phyloP scores from a whole-genome alignment of 1,284 basidiomycete genomes.

The Cryptococcus jaspeensis region DNA sequence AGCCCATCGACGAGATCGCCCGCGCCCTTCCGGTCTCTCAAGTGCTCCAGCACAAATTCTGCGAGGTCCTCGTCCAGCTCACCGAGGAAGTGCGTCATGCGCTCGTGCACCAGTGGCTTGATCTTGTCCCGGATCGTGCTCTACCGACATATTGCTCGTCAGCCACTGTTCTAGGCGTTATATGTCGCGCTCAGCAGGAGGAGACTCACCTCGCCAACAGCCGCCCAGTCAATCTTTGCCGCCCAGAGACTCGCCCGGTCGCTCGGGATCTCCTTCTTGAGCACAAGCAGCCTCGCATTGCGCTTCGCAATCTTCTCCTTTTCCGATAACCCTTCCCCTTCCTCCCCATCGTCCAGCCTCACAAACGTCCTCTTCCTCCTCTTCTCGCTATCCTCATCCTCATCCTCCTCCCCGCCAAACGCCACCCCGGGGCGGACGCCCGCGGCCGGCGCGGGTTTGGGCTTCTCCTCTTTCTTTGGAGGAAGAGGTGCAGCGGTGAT shows the following conservation, averaged over 20 bases:
- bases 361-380: conserved; percentile 77
- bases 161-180: too few relatives aligned
- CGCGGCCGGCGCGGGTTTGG: conserved; percentile 49
- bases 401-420: conserved; percentile 71
- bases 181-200: too few relatives aligned
- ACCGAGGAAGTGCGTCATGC: conserved; percentile 79
- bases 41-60: conserved; percentile 83
- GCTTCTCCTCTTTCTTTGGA: conserved; percentile 52
- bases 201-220: conserved; percentile 69
- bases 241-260: conserved; percentile 74
- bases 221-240: conserved; percentile 79
- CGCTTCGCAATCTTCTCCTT: conserved; percentile 63
- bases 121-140: conserved; percentile 59
- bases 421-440: conserved; percentile 51
- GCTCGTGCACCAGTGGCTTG: conserved; percentile 69
- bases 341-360: conserved; percentile 63
- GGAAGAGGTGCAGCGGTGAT: conserved; percentile 54
- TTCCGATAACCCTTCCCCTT: conserved; percentile 27
- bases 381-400: conserved; percentile 67
- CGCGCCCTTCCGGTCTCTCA: conserved; percentile 78
- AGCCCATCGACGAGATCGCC: conserved; percentile 78
- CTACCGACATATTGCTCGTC: background rate
- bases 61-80: conserved; percentile 72
- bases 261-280: conserved; percentile 65
- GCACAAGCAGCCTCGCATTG: conserved; percentile 71